Evolutionary conservation across 805 yeast species (phyloP).

Genomic region (Yamadazyma nakazawae): DNA sequence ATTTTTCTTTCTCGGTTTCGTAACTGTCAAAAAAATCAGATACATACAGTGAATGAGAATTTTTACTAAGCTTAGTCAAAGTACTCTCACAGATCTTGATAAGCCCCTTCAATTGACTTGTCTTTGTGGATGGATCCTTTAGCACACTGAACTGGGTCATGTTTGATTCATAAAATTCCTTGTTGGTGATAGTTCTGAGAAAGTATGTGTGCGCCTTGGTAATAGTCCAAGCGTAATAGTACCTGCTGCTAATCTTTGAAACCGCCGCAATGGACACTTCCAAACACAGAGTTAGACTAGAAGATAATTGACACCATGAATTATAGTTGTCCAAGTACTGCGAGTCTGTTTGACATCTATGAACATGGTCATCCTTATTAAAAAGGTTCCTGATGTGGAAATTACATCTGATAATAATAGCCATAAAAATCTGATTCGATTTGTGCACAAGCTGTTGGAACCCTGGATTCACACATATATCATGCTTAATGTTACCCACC

Average conservation of each 20-base stretch:
- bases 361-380: slow-evolving; percentile 20
- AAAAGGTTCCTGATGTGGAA: slow-evolving; percentile 24
- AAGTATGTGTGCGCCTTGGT: slow-evolving; percentile 33
- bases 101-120: slow-evolving; percentile 25
- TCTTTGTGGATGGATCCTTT: not conserved
- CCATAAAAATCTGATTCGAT: slow-evolving; percentile 27
- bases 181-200: slow-evolving; percentile 26
- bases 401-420: slow-evolving; percentile 30
- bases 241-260: slow-evolving; percentile 34
- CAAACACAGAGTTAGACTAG: slow-evolving; percentile 24
- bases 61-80: slow-evolving; percentile 22
- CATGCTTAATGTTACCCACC: slow-evolving; percentile 35
- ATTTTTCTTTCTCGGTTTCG: not conserved
- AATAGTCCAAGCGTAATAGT: slow-evolving; percentile 40
- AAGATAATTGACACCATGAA: slow-evolving; percentile 20
- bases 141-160: not conserved
- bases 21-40: not conserved
- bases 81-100: slow-evolving; percentile 24
- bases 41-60: not conserved
- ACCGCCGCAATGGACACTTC: slow-evolving; percentile 33
- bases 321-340: slow-evolving; percentile 17
- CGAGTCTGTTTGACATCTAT: slow-evolving; percentile 15
- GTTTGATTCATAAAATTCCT: slow-evolving; percentile 29
- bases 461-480: slow-evolving; percentile 34
- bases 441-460: slow-evolving; percentile 31